Evolutionary conservation across 495 filamentous ascomycete genomes (phyloP).

Genomic region (Xylaria sp.): DNA sequence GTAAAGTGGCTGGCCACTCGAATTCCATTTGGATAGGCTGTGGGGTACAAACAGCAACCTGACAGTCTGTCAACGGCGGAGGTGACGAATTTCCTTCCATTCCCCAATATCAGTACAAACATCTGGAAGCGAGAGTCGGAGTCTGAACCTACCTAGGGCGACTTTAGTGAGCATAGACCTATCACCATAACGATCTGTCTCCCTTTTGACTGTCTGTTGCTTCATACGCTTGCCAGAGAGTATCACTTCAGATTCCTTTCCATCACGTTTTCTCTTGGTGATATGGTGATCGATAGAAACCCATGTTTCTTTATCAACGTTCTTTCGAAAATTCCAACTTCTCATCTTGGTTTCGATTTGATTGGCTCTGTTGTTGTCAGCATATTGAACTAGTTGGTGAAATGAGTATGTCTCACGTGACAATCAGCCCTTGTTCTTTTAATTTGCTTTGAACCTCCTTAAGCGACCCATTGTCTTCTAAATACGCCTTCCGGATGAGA

Average conservation of each 20-base stretch:
- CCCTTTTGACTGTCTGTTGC: neutral
- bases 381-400: neutral
- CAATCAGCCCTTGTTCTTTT: slow-evolving; percentile 2
- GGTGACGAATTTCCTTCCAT: neutral
- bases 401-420: slow-evolving; percentile 3
- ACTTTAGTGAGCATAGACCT: neutral
- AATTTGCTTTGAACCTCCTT: neutral
- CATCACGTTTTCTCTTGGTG: neutral
- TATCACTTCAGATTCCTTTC: slow-evolving; percentile 10
- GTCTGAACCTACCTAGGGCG: neutral
- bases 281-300: neutral
- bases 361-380: neutral
- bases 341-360: neutral
- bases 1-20: slow-evolving; percentile 7
- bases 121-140: neutral
- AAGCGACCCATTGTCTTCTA: neutral
- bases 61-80: slow-evolving; percentile 1
- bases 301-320: slow-evolving; percentile 1
- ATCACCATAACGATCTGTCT: neutral
- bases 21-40: neutral
- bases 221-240: slow-evolving; percentile 7
- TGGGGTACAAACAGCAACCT: slow-evolving; percentile 7
- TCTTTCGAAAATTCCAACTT: slow-evolving; percentile 5
- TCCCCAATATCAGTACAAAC: neutral
- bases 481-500: neutral